phyloP scores from a whole-genome alignment of 495 filamentous ascomycete genomes.

The Astrothelium subdiscretum region DNA sequence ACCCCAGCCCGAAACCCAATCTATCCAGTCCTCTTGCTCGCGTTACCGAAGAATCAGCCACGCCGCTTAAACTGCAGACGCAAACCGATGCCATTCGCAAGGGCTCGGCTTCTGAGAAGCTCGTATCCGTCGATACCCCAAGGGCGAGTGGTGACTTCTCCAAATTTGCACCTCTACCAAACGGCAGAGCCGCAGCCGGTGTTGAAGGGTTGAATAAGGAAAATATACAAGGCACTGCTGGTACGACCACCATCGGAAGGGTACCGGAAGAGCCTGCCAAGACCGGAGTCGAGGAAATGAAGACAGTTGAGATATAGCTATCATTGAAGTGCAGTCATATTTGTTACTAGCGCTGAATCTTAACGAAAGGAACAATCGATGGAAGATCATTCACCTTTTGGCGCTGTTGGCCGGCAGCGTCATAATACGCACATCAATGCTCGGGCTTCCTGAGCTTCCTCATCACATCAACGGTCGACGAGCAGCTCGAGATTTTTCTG shows the following conservation, averaged over 20 bases:
- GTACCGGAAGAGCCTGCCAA: conserved; percentile 4
- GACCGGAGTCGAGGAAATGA: conserved; percentile 6
- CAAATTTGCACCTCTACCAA: not conserved
- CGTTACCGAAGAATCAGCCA: conserved; percentile 28
- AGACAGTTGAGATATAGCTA: conserved; percentile 1
- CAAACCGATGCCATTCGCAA: conserved; percentile 8
- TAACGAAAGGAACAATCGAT: not conserved
- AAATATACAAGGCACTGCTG: conserved; percentile 2
- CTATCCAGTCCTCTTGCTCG: conserved; percentile 30
- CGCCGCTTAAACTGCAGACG: conserved; percentile 20
- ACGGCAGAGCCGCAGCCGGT: not conserved
- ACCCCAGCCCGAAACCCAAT: conserved; percentile 23
- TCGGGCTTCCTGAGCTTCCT: no score
- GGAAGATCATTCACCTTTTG: not conserved
- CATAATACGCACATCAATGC: no score
- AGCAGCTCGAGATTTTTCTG: not conserved
- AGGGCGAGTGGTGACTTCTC: conserved; percentile 19
- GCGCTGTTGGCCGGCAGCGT: no score
- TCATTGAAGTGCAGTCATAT: not conserved
- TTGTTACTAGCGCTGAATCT: not conserved
- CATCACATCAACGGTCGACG: no score
- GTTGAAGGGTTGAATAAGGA: not conserved
- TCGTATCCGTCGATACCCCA: conserved; percentile 27
- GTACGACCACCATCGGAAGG: not conserved
- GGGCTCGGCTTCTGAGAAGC: conserved; percentile 16